Base-by-base conservation (phyloP, 495 filamentous ascomycete genomes). In the Aspergillus incahuasiensis region DNA sequence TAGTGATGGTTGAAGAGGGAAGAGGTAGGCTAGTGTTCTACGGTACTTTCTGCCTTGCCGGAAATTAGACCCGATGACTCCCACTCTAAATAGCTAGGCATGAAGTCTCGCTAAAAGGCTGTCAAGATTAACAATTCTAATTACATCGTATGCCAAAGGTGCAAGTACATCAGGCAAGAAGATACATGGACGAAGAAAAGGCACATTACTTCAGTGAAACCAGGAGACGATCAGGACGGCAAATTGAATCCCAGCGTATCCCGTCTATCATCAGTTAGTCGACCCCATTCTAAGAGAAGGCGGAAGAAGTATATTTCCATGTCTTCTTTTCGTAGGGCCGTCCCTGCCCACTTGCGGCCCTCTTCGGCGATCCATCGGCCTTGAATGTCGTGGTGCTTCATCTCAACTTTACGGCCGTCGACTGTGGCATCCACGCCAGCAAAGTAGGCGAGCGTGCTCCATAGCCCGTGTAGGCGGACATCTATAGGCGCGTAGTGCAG, bases 291-390 rank as follows among this genome's bases (percentile, higher is more conserved):
- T 39, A 92, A 66, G 54, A 92, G 64, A 55, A 95, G 63, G 43
- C 90, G 70, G 67, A 91, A 92, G 63, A 92, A 76, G 63, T 92
- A 95, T 24, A 92, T 79, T 68, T 90, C 84, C 85, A 88, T 90
- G 65, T 95, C 90, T 71, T 91, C 87, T 58, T 80, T 85, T 62
- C 89, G 75, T 34, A 94, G 55, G 8, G 84, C 87, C 55, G 74
- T 79, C 2, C 69, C 68, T 1, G 83, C 81, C 87, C 88, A 91
- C 52, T 79, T 73, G 34, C 74, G 70, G 3, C 88, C 88, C 59
- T 83, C 65, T 46, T 86, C 79, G 13, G 87, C 86, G 57, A 95
- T 90, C 77, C 70, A 73, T 55, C 78, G 68, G 13, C 79, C 80
- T 19, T 80, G 78, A 52, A 74, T 71, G 32, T 78, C 64, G 66